Percentiles rank a stretch among this genome's conserved stretches.
phyloP scores from a whole-genome alignment of 345 rosid species.

The Lenwebbia sp. region DNA sequence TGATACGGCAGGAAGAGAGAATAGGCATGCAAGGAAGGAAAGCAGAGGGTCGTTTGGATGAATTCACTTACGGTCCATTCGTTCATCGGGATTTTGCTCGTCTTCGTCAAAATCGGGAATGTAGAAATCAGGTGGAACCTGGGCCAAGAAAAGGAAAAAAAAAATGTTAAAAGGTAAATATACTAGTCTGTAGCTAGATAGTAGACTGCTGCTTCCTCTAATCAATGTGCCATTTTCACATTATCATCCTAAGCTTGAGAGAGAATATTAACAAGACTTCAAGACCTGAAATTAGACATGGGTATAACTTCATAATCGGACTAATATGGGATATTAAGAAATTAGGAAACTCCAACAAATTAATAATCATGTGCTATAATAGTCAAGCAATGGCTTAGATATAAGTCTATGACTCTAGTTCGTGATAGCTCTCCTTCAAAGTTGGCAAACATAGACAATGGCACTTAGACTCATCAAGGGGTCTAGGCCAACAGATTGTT shows the following conservation, averaged over 20 bases:
- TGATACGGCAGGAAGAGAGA: background rate
- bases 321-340: background rate
- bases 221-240: background rate
- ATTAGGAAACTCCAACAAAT: background rate
- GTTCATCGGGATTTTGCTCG: conserved; percentile 75
- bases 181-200: background rate
- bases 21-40: background rate
- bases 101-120: conserved; percentile 95
- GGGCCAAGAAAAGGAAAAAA: background rate
- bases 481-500: background rate
- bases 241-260: background rate
- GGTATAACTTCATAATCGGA: background rate
- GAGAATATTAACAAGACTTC: background rate
- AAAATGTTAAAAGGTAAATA: background rate
- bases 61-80: conserved; percentile 67
- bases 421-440: background rate
- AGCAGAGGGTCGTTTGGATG: background rate
- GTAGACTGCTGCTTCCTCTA: background rate
- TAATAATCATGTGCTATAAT: background rate
- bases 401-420: background rate
- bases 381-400: background rate
- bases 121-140: conserved; percentile 97
- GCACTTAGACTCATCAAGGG: background rate
- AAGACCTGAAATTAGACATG: background rate
- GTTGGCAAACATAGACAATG: background rate